phyloP scores from a whole-genome alignment of 768 basidiomycete species.

The Lentinus brumalis region DNA sequence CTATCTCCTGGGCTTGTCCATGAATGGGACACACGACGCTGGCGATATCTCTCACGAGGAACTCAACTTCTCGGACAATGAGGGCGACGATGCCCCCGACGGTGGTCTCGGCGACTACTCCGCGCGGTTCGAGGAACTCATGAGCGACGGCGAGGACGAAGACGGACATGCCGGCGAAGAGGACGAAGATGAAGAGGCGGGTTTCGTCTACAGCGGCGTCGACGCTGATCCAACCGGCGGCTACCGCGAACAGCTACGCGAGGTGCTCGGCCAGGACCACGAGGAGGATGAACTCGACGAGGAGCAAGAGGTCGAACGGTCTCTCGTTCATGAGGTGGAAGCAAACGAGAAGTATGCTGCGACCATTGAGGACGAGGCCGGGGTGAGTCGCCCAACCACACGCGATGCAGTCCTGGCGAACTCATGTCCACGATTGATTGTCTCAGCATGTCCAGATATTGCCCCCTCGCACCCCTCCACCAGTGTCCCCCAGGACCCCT shows the following conservation, averaged over 20 bases:
- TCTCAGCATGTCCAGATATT: slow-evolving; percentile 38
- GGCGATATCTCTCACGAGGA: slow-evolving; percentile 5
- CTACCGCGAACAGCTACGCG: slow-evolving; percentile 70
- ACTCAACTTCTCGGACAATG: slow-evolving; percentile 41
- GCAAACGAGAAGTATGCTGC: slow-evolving; percentile 35
- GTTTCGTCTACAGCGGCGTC: slow-evolving; percentile 72
- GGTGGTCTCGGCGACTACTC: slow-evolving; percentile 60
- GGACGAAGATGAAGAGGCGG: slow-evolving; percentile 58
- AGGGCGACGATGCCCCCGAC: slow-evolving; percentile 44
- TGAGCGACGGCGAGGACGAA: slow-evolving; percentile 42
- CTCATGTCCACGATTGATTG: slow-evolving; percentile 23
- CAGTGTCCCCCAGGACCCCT: slow-evolving; percentile 17
- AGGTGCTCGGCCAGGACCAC: slow-evolving; percentile 69
- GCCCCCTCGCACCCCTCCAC: slow-evolving; percentile 31
- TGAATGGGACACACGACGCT: slow-evolving; percentile 29
- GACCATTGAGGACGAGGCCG: slow-evolving; percentile 30
- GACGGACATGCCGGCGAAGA: slow-evolving; percentile 31
- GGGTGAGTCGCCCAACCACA: slow-evolving; percentile 34
- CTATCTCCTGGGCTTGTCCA: slow-evolving; percentile 12
- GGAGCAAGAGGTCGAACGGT: slow-evolving; percentile 47
- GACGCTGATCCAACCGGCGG: slow-evolving; percentile 54
- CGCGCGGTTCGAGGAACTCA: slow-evolving; percentile 67
- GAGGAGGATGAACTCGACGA: slow-evolving; percentile 50
- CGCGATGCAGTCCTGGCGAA: not conserved
- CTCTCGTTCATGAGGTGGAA: slow-evolving; percentile 43